Conservation (phyloP, 2,329 filamentous ascomycete species). For the Hysterium pulicare region DNA sequence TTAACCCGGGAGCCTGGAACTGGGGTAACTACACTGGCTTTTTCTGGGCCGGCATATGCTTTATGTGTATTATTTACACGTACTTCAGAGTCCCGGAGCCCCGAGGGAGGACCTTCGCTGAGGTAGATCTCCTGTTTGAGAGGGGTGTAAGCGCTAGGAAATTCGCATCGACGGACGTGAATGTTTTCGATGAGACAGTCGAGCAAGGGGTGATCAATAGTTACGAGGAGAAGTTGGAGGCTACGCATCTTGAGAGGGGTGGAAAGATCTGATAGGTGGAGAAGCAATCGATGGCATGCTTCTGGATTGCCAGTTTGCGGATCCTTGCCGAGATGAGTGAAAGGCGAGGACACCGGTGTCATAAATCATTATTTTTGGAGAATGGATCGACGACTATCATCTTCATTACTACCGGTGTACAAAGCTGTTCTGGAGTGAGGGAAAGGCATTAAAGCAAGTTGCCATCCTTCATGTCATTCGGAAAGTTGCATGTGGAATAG, state of each 20-base stretch:
- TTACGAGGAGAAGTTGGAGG: constrained; percentile 32
- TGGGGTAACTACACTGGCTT: constrained; percentile 87
- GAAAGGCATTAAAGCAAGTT: too few species aligned
- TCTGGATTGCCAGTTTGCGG: too few species aligned
- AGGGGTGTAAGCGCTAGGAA: constrained; percentile 66
- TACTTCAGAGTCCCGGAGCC: constrained; percentile 77
- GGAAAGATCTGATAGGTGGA: too few species aligned
- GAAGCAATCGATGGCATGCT: too few species aligned
- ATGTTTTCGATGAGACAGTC: constrained; percentile 48
- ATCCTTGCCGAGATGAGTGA: too few species aligned
- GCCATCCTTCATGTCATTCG: too few species aligned
- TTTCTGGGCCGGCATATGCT: constrained; percentile 82
- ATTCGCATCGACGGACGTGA: constrained; percentile 59
- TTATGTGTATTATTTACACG: constrained; percentile 75
- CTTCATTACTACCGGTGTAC: too few species aligned
- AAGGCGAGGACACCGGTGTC: too few species aligned
- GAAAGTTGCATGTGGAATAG: too few species aligned
- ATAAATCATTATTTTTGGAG: too few species aligned
- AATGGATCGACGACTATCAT: neutral
- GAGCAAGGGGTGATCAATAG: constrained; percentile 24
- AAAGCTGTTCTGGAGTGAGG: too few species aligned
- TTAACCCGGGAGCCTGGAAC: constrained; percentile 82
- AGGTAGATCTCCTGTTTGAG: constrained; percentile 83
- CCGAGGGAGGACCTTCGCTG: constrained; percentile 74
- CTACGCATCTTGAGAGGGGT: neutral